Conservation (phyloP, 257 asterid genomes). For the Solanum ossicruentum region DNA sequence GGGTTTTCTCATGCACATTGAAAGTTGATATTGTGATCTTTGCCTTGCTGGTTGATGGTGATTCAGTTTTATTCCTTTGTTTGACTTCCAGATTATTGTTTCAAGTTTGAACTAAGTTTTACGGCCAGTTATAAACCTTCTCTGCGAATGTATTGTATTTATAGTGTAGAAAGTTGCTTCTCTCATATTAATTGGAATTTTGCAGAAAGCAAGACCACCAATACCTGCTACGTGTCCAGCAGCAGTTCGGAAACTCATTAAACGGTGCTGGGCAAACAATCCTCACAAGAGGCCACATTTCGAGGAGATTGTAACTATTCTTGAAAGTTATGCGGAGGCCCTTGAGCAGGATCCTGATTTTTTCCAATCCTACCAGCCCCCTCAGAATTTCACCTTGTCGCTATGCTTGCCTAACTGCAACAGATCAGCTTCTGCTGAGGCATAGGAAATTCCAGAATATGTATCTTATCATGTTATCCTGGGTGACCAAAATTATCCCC, state of each 20-base stretch:
- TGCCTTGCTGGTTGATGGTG: neutral
- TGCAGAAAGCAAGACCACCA: constrained; percentile 86
- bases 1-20: neutral
- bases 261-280: constrained; percentile 78
- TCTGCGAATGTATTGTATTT: neutral
- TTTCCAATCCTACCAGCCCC: constrained; percentile 37
- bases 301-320: constrained; percentile 58
- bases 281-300: constrained; percentile 82
- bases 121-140: neutral
- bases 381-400: constrained; percentile 12
- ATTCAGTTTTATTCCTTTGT: neutral
- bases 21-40: neutral
- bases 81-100: neutral
- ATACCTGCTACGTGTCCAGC: constrained; percentile 67
- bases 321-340: constrained; percentile 44
- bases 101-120: neutral
- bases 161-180: neutral
- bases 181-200: neutral
- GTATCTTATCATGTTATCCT: neutral
- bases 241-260: constrained; percentile 51
- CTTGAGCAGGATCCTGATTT: constrained; percentile 61
- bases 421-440: constrained; percentile 20
- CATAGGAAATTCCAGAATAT: constrained; percentile 5
- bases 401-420: constrained; percentile 53
- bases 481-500: neutral